Evolutionary conservation across 768 basidiomycete species (phyloP), one percentile per base, ranked within the genome.

Genomic region (Serendipita vermifera): DNA sequence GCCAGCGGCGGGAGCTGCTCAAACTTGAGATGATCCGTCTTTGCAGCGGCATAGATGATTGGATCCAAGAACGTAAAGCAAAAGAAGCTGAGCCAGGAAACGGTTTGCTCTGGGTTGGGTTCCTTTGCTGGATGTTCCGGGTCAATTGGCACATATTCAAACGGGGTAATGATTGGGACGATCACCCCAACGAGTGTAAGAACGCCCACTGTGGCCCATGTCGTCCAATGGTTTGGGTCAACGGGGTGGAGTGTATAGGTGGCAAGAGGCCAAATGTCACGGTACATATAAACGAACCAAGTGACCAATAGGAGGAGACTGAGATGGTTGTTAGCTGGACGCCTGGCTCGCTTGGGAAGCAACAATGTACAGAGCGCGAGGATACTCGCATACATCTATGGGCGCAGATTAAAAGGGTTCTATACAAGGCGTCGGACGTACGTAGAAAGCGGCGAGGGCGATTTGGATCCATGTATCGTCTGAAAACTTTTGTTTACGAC

Each of bases 1-100:
- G 33, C 14, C 26, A 58, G 57, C 13, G 57, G 57, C n/a, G 57
- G 57, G 9, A 58, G 57, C 22, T 20, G n/a, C 31, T 58, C 57
- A 38, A 26, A 54, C 9, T 33, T 24, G 15, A 58, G 57, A n/a
- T 54, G 46, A 7, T 33, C 53, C 7, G 51, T 27, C 15, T 33
- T 33, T 3, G 33, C 54, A 3, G 46, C 57, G 13, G 24, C 33
- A 17, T 26, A 55, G 4, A 58, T 39, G 32, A 58, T 20, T 7
- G 57, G 57, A 26, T 55, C 53, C 24, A 58, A 17, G 57, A 58
- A 58, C 4, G 33, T 22, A 38, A 36, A 58, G 51, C 36, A 38
- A 17, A 58, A 31, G 57, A 58, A 58, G 57, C 53, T 55, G 27
- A 55, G 29, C 33, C 35, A 38, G 13, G 57, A 58, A 15, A 53